Base-by-base conservation (phyloP, 306 rosid genomes). In the Hippophae rhamnoides region DNA sequence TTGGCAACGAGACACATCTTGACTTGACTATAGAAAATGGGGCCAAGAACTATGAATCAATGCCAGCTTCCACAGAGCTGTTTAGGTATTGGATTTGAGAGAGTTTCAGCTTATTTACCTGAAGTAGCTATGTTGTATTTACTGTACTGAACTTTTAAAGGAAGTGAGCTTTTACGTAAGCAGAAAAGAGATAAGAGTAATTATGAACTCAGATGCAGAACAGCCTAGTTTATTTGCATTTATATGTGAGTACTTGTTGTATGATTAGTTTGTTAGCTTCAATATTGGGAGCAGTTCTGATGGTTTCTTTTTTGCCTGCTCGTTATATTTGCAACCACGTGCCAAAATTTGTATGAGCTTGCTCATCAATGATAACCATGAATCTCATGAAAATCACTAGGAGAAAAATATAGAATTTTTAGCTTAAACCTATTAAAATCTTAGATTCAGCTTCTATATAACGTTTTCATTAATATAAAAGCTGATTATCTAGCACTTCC, bases 21-120 rank as follows among this genome's bases (percentile, higher is more conserved):
- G 96, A 92, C 63, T 69, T 85, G 75, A 83, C 84, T 1, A 60
- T 72, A 12, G 65, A 81, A 7, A 76, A 83, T 47, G 87, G 84
- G 52, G 66, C 81, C 64, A 73, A 80, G 78, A 78, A 47, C 67
- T 84, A 81, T 60, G 93, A 78, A 63, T 14, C 62, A 5, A 83
- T 87, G 98, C 96, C 96, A 6, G 68, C 56, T 76, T 9, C 86
- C 60, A 92, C 95, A 0, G 96, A 92, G 78, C 13, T 92, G 65
- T 92, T 92, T 85, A 83, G 98, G 96, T 74, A 80, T 64, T 63
- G 53, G 25, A 23, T 43, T 61, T 58, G 13, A 52, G 26, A 23
- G 9, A 27, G 31, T 27, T 56, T 63, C 54, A 25, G 3, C 2
- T 27, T 7, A 13, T 46, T 13, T 48, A 27, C 65, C 50, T 61